A percentile compares a stretch with the other conserved stretches of the same genome.
Conservation (phyloP, 495 filamentous ascomycete species). For the Evernia prunastri region DNA sequence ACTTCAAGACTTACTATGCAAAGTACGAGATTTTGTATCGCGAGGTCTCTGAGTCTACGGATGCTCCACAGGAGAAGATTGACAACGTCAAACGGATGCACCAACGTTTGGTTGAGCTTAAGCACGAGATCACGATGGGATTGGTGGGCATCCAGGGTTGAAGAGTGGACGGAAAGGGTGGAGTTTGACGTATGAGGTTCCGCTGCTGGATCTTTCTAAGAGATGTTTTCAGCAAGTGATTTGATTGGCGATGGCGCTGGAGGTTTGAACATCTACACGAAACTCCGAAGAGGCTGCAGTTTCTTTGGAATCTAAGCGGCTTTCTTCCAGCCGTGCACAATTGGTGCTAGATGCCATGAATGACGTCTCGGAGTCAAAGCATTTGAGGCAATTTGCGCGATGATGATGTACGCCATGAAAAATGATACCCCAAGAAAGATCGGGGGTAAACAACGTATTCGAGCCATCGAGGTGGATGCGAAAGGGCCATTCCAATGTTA, state of each 20-base stretch:
- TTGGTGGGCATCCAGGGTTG: slow-evolving; percentile 30
- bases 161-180: slow-evolving; percentile 29
- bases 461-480: neutral
- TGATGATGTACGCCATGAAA: neutral
- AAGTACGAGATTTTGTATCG: slow-evolving; percentile 58
- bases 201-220: slow-evolving; percentile 13
- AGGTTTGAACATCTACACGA: neutral
- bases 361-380: neutral
- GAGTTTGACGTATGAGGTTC: slow-evolving; percentile 22
- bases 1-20: slow-evolving; percentile 56
- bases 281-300: neutral
- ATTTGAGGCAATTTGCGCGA: neutral
- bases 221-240: slow-evolving; percentile 14
- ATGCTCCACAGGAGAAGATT: slow-evolving; percentile 51
- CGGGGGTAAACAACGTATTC: neutral
- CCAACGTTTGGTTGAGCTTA: slow-evolving; percentile 52
- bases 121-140: slow-evolving; percentile 57
- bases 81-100: slow-evolving; percentile 56
- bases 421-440: neutral
- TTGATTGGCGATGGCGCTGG: slow-evolving; percentile 22
- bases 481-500: neutral
- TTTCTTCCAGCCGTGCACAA: neutral
- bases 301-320: neutral
- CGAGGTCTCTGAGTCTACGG: slow-evolving; percentile 45
- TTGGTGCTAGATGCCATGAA: neutral